Conservation (phyloP, 768 basidiomycete species). For the Tulasnella sp. region DNA sequence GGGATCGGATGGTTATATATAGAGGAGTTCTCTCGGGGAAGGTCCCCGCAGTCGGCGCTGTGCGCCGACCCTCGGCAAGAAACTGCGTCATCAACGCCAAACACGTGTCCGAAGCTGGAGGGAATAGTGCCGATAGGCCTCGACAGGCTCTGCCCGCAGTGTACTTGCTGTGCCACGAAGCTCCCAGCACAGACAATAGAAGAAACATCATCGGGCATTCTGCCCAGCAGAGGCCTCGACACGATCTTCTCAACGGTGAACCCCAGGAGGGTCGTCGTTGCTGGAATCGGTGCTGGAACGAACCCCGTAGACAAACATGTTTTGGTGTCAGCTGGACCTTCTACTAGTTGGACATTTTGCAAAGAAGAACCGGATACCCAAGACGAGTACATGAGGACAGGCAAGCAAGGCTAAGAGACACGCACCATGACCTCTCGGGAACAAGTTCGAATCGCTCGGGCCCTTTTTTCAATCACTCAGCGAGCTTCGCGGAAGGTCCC, state of each 20-base stretch:
- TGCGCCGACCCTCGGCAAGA: background rate
- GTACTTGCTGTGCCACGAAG: background rate
- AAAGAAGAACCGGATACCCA: too few species aligned
- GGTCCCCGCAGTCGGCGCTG: background rate
- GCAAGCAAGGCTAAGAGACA: too few species aligned
- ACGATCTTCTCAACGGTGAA: background rate
- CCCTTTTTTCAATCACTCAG: too few species aligned
- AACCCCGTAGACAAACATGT: too few species aligned
- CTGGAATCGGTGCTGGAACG: too few species aligned
- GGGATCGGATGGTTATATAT: background rate
- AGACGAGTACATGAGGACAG: too few species aligned
- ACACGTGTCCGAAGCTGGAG: slow-evolving; percentile 4
- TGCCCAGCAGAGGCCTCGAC: background rate
- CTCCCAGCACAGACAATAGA: background rate
- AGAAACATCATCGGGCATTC: background rate
- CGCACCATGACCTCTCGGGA: too few species aligned
- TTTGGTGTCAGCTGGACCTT: too few species aligned
- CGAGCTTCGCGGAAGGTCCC: too few species aligned
- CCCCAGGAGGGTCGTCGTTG: too few species aligned
- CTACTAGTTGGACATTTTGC: too few species aligned
- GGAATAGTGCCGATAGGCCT: background rate
- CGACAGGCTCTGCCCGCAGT: background rate
- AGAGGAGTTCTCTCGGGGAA: background rate
- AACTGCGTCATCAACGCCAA: background rate
- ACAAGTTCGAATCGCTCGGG: too few species aligned